Conservation (phyloP, 306 rosid species). For the Castanea mollissima region DNA sequence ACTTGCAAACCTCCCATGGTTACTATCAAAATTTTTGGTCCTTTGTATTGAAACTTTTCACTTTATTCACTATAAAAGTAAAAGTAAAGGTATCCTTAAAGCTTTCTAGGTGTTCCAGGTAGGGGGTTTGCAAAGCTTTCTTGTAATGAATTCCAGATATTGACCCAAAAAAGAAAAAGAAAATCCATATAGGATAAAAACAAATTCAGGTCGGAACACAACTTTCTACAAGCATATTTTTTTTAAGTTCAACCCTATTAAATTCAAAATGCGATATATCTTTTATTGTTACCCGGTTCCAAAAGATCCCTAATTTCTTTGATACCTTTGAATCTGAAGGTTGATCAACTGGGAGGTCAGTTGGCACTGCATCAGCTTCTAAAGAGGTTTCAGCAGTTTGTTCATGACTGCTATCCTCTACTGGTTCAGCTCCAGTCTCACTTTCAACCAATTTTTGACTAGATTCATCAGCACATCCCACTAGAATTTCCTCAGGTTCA, state of each 20-base stretch:
- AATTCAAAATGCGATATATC: neutral
- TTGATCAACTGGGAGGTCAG: constrained; percentile 39
- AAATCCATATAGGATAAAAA: neutral
- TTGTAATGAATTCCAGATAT: neutral
- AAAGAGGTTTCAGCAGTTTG: constrained; percentile 33
- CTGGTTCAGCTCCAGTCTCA: constrained; percentile 23
- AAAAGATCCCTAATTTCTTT: neutral
- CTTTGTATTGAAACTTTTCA: neutral
- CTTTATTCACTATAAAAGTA: neutral
- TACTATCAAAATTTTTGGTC: neutral
- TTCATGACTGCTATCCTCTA: constrained; percentile 33
- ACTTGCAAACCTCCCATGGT: neutral
- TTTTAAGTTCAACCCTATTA: neutral
- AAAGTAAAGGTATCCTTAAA: neutral
- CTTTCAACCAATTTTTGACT: constrained; percentile 23
- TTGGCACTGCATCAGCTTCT: constrained; percentile 28
- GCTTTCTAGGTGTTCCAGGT: neutral
- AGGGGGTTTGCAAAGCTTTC: neutral
- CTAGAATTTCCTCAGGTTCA: constrained; percentile 35
- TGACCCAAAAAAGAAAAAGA: too few species aligned
- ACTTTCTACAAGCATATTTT: neutral
- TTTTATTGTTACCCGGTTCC: neutral
- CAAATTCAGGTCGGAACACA: neutral
- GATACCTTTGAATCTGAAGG: constrained; percentile 55
- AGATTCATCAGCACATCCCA: constrained; percentile 29